These are phyloP conservation scores for Eucalyptus shirleyi DNA, from an alignment of 345 rosid species.

Conservation along the genomic window DNA sequence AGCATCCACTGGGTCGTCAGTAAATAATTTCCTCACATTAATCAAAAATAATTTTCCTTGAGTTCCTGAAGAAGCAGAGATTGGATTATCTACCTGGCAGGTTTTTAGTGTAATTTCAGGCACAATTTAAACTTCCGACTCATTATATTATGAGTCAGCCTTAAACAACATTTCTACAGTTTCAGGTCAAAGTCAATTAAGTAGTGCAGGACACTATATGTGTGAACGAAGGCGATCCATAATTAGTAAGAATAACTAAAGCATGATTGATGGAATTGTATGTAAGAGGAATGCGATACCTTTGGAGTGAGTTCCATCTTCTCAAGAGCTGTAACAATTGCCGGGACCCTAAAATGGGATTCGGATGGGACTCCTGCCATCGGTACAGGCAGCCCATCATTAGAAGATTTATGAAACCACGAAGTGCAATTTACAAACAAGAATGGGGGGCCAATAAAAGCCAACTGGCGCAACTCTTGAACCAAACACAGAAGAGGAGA, in stretches of 20 bases:
- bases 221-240: not conserved
- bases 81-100: not conserved
- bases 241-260: not conserved
- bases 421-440: not conserved
- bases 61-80: not conserved
- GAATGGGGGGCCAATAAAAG: not conserved
- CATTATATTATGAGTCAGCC: not conserved
- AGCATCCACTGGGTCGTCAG: not conserved
- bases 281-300: constrained; percentile 18
- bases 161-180: not conserved
- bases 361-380: constrained; percentile 84
- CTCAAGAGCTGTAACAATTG: constrained; percentile 71
- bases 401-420: not conserved
- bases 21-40: not conserved
- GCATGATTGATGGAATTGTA: not conserved
- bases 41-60: not conserved
- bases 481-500: not conserved
- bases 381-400: not conserved
- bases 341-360: constrained; percentile 85
- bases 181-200: not conserved
- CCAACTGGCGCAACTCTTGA: not conserved
- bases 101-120: not conserved
- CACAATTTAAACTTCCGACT: not conserved
- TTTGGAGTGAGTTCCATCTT: constrained; percentile 63
- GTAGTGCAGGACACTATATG: not conserved